Conservation (phyloP, 2,329 filamentous ascomycete species). For the Periconia sp. region DNA sequence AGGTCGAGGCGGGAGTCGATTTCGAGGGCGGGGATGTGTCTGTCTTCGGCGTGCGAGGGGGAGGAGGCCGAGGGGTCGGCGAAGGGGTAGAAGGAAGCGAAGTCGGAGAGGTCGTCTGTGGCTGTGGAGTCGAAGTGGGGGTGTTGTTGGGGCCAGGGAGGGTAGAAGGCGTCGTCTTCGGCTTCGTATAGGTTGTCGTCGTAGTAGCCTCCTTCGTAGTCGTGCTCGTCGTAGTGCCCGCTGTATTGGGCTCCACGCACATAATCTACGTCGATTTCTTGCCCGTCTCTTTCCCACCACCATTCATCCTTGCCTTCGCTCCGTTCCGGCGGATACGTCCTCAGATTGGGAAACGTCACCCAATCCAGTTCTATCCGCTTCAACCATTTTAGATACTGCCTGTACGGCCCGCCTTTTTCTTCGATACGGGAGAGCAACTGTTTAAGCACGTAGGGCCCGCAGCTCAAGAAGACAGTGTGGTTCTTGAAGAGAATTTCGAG, state of each 20-base stretch:
- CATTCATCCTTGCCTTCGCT: conserved; percentile 29
- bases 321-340: conserved; percentile 36
- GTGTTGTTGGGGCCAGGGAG: conserved; percentile 24
- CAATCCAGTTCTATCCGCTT: conserved; percentile 42
- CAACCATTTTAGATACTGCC: conserved; percentile 38
- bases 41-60: too few relatives aligned
- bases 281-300: conserved; percentile 28
- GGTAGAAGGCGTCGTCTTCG: conserved; percentile 31
- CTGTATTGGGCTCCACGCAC: conserved; percentile 30
- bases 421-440: conserved; percentile 35
- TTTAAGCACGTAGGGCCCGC: conserved; percentile 43
- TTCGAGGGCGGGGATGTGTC: too few relatives aligned
- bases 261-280: conserved; percentile 37
- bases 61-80: conserved; percentile 24
- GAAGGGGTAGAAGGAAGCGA: conserved; percentile 41
- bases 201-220: conserved; percentile 41
- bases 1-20: conserved; percentile 35
- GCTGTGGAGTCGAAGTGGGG: conserved; percentile 6
- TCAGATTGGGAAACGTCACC: conserved; percentile 42
- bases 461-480: conserved; percentile 41
- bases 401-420: conserved; percentile 25
- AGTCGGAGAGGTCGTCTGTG: conserved; percentile 34
- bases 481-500: conserved; percentile 42
- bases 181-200: conserved; percentile 44
- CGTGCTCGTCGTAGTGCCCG: conserved; percentile 40